Percentiles rank a stretch among this genome's conserved stretches.
Conservation (phyloP, 345 rosid species). For the Lenwebbia sp. region DNA sequence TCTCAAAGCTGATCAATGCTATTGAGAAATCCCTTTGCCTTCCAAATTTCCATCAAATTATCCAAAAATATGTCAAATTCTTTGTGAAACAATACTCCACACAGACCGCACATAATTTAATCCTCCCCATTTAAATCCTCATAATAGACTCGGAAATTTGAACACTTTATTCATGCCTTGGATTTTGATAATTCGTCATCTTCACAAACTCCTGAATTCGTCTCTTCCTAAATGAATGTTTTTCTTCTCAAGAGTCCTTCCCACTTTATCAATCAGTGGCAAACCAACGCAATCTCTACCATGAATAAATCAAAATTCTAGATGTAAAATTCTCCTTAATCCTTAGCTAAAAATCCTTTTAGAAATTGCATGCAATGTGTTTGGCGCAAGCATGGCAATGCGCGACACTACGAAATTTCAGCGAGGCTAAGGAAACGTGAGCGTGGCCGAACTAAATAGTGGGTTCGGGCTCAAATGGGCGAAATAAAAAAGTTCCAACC, state of each 20-base stretch:
- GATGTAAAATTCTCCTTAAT: no score
- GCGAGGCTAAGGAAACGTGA: no score
- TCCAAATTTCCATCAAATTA: slow-evolving; percentile 14
- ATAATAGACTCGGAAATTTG: not conserved
- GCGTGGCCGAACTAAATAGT: no score
- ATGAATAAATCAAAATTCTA: not conserved
- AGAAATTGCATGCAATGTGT: not conserved
- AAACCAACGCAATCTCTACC: slow-evolving; percentile 7
- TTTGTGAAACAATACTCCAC: slow-evolving; percentile 5
- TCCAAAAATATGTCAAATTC: slow-evolving; percentile 2
- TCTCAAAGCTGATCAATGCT: not conserved
- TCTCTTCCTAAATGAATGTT: not conserved
- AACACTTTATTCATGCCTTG: not conserved
- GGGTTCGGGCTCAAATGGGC: not conserved
- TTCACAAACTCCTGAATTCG: not conserved
- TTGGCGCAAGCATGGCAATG: not conserved
- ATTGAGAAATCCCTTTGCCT: slow-evolving; percentile 7
- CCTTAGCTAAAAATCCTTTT: not conserved
- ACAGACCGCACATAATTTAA: slow-evolving; percentile 10
- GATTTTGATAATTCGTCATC: not conserved
- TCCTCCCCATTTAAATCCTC: slow-evolving; percentile 3
- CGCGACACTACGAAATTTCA: no score
- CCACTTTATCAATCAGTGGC: not conserved
- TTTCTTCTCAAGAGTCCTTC: not conserved
- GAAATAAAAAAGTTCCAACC: not conserved